A percentile compares a stretch with the other conserved stretches of the same genome.
Evolutionary conservation across 371 early-diverging fungal genomes (phyloP).

Genomic region (Choanephora cucurbitarum): DNA sequence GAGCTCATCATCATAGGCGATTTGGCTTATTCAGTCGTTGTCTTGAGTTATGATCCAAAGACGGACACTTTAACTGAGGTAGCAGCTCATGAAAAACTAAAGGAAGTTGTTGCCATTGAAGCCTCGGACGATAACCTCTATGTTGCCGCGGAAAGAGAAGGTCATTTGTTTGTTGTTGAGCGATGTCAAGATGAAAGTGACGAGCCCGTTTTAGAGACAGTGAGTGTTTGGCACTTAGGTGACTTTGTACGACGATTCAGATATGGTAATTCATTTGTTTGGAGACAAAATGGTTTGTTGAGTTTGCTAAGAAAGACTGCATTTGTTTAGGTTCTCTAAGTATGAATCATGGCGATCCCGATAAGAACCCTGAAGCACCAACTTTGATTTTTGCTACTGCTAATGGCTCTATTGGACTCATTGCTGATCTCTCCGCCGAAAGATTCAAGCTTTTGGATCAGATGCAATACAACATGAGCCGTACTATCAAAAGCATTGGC

Average conservation of each 20-base stretch:
- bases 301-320: constrained; percentile 70
- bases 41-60: constrained; percentile 53
- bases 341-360: constrained; percentile 65
- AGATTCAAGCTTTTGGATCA: constrained; percentile 65
- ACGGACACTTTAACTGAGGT: constrained; percentile 60
- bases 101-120: constrained; percentile 71
- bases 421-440: constrained; percentile 68
- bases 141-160: constrained; percentile 64
- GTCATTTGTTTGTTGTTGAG: constrained; percentile 67
- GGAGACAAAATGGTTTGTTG: background rate
- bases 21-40: constrained; percentile 35
- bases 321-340: constrained; percentile 62
- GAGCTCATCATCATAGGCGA: constrained; percentile 36
- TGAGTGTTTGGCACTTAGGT: constrained; percentile 84
- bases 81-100: constrained; percentile 63
- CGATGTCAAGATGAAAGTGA: constrained; percentile 53
- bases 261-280: constrained; percentile 52
- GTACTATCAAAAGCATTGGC: constrained; percentile 65
- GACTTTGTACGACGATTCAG: constrained; percentile 80
- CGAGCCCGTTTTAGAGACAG: constrained; percentile 59
- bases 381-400: constrained; percentile 76
- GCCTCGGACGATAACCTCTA: constrained; percentile 60
- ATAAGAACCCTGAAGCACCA: constrained; percentile 53
- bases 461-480: constrained; percentile 73
- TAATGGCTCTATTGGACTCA: constrained; percentile 80